These are phyloP conservation scores for Podospora anserina DNA, from an alignment of 495 filamentous ascomycete species.

Conservation along the genomic window DNA sequence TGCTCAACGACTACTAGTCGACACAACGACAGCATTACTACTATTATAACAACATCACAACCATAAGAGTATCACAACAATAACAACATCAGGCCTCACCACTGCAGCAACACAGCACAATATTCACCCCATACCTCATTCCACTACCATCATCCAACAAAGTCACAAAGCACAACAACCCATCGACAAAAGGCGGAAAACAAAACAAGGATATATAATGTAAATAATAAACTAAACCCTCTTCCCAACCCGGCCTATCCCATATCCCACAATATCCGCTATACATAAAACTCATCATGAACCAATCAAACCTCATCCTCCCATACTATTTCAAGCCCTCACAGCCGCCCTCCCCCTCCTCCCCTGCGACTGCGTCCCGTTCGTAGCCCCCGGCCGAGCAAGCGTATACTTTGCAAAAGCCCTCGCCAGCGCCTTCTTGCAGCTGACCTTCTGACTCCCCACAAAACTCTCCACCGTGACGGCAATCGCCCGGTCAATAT, in stretches of 20 bases:
- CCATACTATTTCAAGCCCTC: background rate
- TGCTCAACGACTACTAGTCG: too few relatives aligned
- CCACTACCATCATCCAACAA: background rate
- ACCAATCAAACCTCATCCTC: background rate
- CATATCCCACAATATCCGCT: background rate
- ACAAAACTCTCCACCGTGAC: slow-evolving; percentile 97
- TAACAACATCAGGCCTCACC: too few relatives aligned
- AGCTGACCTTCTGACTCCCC: slow-evolving; percentile 92
- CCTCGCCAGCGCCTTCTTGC: slow-evolving; percentile 92
- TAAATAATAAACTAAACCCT: background rate
- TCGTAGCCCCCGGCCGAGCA: slow-evolving; percentile 38
- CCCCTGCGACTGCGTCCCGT: background rate
- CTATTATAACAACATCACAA: too few relatives aligned
- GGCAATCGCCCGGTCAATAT: slow-evolving; percentile 96
- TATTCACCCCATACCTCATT: background rate
- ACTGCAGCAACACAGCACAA: background rate
- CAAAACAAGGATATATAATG: background rate
- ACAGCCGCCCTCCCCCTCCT: background rate
- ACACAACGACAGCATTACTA: too few relatives aligned
- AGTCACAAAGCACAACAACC: background rate
- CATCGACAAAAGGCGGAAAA: background rate
- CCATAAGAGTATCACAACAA: too few relatives aligned
- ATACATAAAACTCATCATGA: background rate
- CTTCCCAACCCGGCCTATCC: background rate
- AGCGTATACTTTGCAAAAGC: slow-evolving; percentile 95